These are phyloP conservation scores for Fusarium dlaminii DNA, from an alignment of 2,329 filamentous ascomycete genomes.

Conservation along the genomic window DNA sequence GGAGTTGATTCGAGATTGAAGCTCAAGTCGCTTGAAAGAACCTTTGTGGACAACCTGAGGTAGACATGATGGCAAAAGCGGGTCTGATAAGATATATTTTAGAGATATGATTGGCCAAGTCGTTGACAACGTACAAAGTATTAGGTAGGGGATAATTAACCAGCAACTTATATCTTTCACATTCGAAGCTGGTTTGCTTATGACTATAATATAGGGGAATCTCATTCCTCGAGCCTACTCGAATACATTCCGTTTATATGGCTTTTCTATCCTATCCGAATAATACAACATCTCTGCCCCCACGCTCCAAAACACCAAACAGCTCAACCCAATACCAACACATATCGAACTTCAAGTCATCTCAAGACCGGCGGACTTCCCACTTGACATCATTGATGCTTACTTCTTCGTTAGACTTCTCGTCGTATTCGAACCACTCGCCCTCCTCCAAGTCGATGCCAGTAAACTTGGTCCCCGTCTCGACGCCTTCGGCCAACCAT, in stretches of 20 bases:
- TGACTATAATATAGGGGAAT: not conserved
- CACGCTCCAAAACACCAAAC: not conserved
- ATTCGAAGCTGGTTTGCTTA: not conserved
- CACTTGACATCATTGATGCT: slow-evolving; percentile 90
- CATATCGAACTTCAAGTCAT: not conserved
- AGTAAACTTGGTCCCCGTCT: slow-evolving; percentile 83
- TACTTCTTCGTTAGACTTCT: slow-evolving; percentile 91
- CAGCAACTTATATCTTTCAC: slow-evolving; percentile 1
- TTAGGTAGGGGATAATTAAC: not conserved
- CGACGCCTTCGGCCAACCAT: slow-evolving; percentile 84
- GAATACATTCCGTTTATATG: not conserved
- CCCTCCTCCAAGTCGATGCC: slow-evolving; percentile 85
- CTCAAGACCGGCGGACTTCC: slow-evolving; percentile 79
- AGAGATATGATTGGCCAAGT: slow-evolving; percentile 2
- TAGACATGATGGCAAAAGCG: not conserved
- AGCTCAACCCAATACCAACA: not conserved
- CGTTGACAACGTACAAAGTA: not conserved
- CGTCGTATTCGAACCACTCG: slow-evolving; percentile 98
- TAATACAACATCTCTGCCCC: not conserved
- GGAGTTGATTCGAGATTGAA: not conserved
- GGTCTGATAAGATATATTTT: slow-evolving; percentile 6
- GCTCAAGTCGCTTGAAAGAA: slow-evolving; percentile 8
- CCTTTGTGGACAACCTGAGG: slow-evolving; percentile 14
- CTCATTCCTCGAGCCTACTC: not conserved
- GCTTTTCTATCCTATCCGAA: not conserved